phyloP scores from a whole-genome alignment of 306 rosid species.

The Acacia crassicarpa region DNA sequence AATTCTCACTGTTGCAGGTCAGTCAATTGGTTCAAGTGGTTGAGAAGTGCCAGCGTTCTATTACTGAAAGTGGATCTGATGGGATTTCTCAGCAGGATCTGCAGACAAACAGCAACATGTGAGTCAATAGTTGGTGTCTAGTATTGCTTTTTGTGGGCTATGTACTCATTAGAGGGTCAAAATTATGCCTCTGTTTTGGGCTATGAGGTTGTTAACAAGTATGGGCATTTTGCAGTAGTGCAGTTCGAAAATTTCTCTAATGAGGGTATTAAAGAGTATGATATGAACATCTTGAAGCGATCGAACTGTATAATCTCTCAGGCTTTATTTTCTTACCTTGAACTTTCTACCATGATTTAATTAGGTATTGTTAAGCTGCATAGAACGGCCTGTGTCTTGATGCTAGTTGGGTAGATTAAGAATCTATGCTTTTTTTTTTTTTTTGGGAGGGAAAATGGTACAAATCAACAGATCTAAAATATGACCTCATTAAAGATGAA shows the following conservation, averaged over 20 bases:
- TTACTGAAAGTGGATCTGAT: slow-evolving; percentile 90
- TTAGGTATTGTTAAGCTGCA: not conserved
- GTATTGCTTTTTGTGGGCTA: not conserved
- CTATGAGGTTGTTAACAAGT: not conserved
- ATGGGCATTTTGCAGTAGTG: not conserved
- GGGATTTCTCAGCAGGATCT: slow-evolving; percentile 91
- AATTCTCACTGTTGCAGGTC: slow-evolving; percentile 56
- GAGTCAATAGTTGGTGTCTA: slow-evolving; percentile 41
- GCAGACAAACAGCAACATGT: slow-evolving; percentile 90
- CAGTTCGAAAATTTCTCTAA: not conserved
- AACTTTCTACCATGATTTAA: not conserved
- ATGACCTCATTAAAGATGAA: not conserved
- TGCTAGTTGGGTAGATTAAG: not conserved
- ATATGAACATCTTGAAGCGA: not conserved
- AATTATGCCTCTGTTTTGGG: not conserved
- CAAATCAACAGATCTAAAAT: not conserved
- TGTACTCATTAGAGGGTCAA: not conserved
- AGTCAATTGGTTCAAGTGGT: slow-evolving; percentile 89
- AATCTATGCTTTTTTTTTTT: not conserved
- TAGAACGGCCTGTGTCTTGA: not conserved
- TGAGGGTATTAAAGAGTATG: not conserved
- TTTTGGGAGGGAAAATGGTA: not conserved
- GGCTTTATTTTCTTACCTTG: not conserved
- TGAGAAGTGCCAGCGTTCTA: slow-evolving; percentile 82
- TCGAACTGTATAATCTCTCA: not conserved